phyloP scores from a whole-genome alignment of 257 asterid genomes.

The Rhazya stricta region DNA sequence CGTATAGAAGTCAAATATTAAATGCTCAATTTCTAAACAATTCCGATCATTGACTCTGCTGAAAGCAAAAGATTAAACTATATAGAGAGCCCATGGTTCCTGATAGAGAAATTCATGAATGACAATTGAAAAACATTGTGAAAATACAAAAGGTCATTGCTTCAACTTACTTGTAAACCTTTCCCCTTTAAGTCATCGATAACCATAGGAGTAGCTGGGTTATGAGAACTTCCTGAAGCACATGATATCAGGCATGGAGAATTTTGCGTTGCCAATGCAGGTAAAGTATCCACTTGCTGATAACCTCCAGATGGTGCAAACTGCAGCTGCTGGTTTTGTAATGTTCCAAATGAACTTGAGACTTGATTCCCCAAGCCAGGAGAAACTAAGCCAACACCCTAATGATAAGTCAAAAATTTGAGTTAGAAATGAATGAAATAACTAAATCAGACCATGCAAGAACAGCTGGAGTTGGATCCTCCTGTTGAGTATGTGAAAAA shows the following conservation, averaged over 20 bases:
- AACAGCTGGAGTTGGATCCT: too few relatives aligned
- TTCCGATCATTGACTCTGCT: background rate
- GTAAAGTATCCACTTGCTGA: conserved; percentile 3
- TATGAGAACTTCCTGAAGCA: conserved; percentile 12
- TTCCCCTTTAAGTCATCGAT: conserved; percentile 17
- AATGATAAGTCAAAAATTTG: background rate
- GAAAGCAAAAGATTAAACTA: background rate
- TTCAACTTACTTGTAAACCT: conserved; percentile 26
- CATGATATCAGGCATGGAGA: conserved; percentile 15
- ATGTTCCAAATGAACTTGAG: conserved; percentile 1
- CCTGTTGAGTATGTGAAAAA: too few relatives aligned
- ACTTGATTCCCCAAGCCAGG: background rate
- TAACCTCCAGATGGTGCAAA: conserved; percentile 6
- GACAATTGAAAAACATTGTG: background rate
- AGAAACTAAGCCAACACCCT: background rate
- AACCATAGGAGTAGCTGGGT: conserved; percentile 5
- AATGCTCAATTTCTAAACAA: too few relatives aligned
- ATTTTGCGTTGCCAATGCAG: conserved; percentile 16
- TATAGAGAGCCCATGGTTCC: background rate
- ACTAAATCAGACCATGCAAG: background rate
- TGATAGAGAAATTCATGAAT: conserved; percentile 5
- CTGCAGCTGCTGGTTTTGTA: conserved; percentile 14
- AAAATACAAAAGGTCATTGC: background rate
- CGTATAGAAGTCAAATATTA: background rate
- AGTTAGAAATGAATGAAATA: background rate